Evolutionary conservation across 2,329 filamentous ascomycete genomes (phyloP).

Genomic region (Didymella lethalis): DNA sequence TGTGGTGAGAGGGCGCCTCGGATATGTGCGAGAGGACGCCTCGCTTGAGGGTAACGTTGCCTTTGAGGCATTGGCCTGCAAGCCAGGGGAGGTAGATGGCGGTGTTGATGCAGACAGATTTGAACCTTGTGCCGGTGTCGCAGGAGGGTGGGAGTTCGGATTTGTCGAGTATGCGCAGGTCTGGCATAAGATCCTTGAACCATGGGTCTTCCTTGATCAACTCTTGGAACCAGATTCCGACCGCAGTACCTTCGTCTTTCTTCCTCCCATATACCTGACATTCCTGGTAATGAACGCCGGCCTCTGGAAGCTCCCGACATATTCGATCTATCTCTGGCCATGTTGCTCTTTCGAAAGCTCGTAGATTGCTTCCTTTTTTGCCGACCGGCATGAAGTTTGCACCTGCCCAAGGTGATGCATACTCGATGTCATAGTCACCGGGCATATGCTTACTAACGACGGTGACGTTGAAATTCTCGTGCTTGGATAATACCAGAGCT

Average conservation of each 20-base stretch:
- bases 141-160: conserved; percentile 67
- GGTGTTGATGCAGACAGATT: conserved; percentile 90
- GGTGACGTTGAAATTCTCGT: conserved; percentile 67
- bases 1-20: conserved; percentile 71
- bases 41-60: conserved; percentile 67
- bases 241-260: conserved; percentile 66
- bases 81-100: conserved; percentile 89
- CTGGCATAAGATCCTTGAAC: conserved; percentile 75
- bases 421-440: conserved; percentile 90
- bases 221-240: conserved; percentile 69
- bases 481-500: conserved; percentile 67
- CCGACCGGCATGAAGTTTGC: conserved; percentile 74
- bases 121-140: conserved; percentile 78
- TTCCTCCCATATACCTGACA: conserved; percentile 67
- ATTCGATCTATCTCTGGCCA: conserved; percentile 56
- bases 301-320: conserved; percentile 71
- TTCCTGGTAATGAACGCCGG: conserved; percentile 78
- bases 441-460: conserved; percentile 89
- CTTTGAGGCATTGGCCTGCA: conserved; percentile 76
- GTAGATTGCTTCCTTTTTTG: conserved; percentile 50
- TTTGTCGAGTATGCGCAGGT: conserved; percentile 64
- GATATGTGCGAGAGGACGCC: conserved; percentile 68
- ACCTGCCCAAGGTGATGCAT: conserved; percentile 87
- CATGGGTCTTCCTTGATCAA: conserved; percentile 74
- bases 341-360: conserved; percentile 54